Base-by-base conservation (phyloP, 2,329 filamentous ascomycete genomes). In the Aureobasidium leucospermi region DNA sequence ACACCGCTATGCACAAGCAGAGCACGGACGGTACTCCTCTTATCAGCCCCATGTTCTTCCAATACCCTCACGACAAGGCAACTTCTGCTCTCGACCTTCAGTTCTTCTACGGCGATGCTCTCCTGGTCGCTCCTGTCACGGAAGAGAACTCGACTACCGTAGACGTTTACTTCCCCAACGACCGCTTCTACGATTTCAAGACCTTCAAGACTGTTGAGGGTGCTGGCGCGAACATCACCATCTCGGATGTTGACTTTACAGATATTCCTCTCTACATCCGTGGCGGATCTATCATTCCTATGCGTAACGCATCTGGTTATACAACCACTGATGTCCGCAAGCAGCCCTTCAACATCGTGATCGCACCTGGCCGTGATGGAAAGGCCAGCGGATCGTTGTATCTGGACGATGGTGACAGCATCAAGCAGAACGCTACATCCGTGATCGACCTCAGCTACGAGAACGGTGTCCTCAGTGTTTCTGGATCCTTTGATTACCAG, bases 351-450 rank as follows among this genome's bases (percentile, higher is more conserved):
- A 80, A 86, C 69, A 75, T 95, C 53, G 67, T 93, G 38, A 79
- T 95, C 45, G 86, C 88, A 0, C 79, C 88, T 0, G 83, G 80
- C 5, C 67, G 69, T 1, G 75, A 86, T 58, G 87, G 86, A 2
- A 81, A 75, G 6, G 90, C 90, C 0, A 71, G 68, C 1, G 90
- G 90, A 0, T 76, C 79, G 56, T 75, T 94, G 59, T 94, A 92
- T 70, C 74, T 94, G 4, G 90, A 94, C 65, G 89, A 95, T 62
- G 90, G 90, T 8, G 84, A 85, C 61, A 85, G 81, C 29, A 66
- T 92, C 53, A 74, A 81, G 61, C 88, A 88, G 71, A 63, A 73
- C 3, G 70, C 65, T 0, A 82, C 78, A 15, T 83, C 79, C 6
- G 74, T 82, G 58, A 77, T 91, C 53, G 70, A 74, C 11, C 88